A percentile compares a stretch with the other conserved stretches of the same genome.
Evolutionary conservation across 164 flowering plant genomes (phyloP).

Genomic region (Nymphaea thermarum): DNA sequence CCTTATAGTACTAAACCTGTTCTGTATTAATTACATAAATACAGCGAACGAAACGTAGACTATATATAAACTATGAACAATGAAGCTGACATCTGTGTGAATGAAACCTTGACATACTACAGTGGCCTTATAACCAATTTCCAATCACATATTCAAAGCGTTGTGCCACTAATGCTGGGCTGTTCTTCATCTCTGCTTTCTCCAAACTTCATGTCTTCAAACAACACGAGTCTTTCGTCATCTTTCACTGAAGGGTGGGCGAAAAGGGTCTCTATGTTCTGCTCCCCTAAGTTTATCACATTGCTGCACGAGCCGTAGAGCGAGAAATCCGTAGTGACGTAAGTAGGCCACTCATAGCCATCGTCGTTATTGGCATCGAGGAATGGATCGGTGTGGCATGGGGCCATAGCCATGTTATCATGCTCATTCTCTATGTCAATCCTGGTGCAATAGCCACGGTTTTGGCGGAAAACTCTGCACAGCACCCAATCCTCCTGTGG

Average conservation of each 20-base stretch:
- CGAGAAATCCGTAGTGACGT: neutral
- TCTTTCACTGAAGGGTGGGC: neutral
- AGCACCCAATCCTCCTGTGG: slow-evolving; percentile 85
- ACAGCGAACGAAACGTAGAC: too few relatives aligned
- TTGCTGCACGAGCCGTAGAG: neutral
- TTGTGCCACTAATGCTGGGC: too few relatives aligned
- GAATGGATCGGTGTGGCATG: neutral
- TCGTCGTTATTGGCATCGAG: neutral
- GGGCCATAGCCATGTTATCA: slow-evolving; percentile 7
- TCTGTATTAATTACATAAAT: too few relatives aligned
- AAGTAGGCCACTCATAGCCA: neutral
- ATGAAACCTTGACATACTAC: too few relatives aligned
- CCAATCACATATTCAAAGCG: too few relatives aligned
- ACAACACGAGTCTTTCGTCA: neutral
- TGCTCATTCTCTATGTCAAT: slow-evolving; percentile 12
- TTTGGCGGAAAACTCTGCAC: slow-evolving; percentile 66
- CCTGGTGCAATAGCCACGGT: slow-evolving; percentile 24
- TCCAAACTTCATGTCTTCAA: neutral
- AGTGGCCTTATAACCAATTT: too few relatives aligned
- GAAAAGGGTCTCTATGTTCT: neutral
- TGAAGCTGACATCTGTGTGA: too few relatives aligned
- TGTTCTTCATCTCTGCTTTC: neutral
- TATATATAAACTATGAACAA: too few relatives aligned
- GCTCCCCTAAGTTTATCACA: neutral
- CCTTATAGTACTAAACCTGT: too few relatives aligned